Evolutionary conservation across 2,329 filamentous ascomycete species (phyloP), one percentile per base, ranked within the genome.

Genomic region (Fusarium illudens): DNA sequence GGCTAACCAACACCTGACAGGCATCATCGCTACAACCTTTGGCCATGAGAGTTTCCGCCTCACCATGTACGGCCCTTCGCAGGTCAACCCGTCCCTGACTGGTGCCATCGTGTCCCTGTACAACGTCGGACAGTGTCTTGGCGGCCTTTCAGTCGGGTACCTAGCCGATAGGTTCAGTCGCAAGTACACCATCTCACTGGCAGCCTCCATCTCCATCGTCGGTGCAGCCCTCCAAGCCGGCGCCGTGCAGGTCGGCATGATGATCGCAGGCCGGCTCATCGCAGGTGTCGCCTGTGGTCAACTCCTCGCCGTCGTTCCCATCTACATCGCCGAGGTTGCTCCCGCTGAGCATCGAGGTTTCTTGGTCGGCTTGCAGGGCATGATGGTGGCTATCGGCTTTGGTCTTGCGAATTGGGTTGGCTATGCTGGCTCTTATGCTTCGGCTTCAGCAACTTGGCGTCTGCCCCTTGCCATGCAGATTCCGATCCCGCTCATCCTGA

Each of bases 51-150:
- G 22, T 8, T 58, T 58, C 25, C 25, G 20, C 13, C 4, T 33
- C 25, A 32, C 33, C 15, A 58, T 52, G 46, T 58, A 58, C 20
- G 56, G 56, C 2, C 46, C 56, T 6, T 42, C 44, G 8, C 17
- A 32, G 17, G 48, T 29, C 17, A 58, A 58, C 44, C 22, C 56
- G 4, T 32, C 56, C 6, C 11, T 44, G 4, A 52, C 46, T 3
- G 59, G 59, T 9, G 59, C 59, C 4, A 58, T 62, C 8, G 53
- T 61, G 2, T 77, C 74, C 0, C 65, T 75, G 3, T 78, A 77
- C 64, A 74, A 78, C n/a, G 75, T 75, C 17, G 75, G 76, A 1
- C 71, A 76, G 36, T 74, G 73, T 7, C 58, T 79, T 8, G 76
- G 76, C 1, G 74, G 72, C 15, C 55, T 76, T 15, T 67, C 52